Percentiles rank a stretch among this genome's conserved stretches.
phyloP scores from a whole-genome alignment of 2,329 filamentous ascomycete genomes.

The Penicillium decumbens region DNA sequence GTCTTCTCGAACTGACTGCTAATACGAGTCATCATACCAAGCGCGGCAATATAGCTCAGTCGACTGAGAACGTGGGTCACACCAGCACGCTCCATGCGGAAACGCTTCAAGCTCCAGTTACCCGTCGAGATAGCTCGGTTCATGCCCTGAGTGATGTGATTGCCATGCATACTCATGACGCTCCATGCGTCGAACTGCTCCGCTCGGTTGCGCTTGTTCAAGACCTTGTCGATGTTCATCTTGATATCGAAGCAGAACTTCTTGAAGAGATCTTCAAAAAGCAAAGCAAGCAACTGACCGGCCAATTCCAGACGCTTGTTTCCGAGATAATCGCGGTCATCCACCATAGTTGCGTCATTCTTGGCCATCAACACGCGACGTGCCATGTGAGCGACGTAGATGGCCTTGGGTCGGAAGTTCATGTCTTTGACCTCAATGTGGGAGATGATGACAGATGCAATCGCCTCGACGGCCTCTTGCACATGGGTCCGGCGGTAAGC shows the following conservation, averaged over 20 bases:
- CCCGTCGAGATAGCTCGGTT: constrained; percentile 95
- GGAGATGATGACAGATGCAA: constrained; percentile 88
- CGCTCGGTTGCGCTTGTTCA: constrained; percentile 88
- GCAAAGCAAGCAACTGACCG: constrained; percentile 83
- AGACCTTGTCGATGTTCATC: constrained; percentile 86
- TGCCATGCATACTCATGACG: constrained; percentile 77
- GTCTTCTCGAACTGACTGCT: constrained; percentile 99
- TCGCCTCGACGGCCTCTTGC: constrained; percentile 86
- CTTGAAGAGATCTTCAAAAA: constrained; percentile 98
- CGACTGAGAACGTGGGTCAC: constrained; percentile 95
- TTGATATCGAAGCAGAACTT: constrained; percentile 86
- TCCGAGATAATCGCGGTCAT: constrained; percentile 95
- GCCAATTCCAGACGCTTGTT: constrained; percentile 96
- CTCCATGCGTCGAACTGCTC: constrained; percentile 82
- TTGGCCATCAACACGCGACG: constrained; percentile 93
- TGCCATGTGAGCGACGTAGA: constrained; percentile 96
- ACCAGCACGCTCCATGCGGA: constrained; percentile 96
- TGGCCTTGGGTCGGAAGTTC: constrained; percentile 93
- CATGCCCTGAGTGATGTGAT: constrained; percentile 85
- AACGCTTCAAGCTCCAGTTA: constrained; percentile 96
- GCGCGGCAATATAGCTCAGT: constrained; percentile 89
- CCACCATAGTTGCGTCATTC: constrained; percentile 81
- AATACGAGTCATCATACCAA: constrained; percentile 99
- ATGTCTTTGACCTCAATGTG: constrained; percentile 88
- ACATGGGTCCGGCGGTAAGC: constrained; percentile 70